phyloP scores from a whole-genome alignment of 805 yeast species.

The Lipomyces yamadae region DNA sequence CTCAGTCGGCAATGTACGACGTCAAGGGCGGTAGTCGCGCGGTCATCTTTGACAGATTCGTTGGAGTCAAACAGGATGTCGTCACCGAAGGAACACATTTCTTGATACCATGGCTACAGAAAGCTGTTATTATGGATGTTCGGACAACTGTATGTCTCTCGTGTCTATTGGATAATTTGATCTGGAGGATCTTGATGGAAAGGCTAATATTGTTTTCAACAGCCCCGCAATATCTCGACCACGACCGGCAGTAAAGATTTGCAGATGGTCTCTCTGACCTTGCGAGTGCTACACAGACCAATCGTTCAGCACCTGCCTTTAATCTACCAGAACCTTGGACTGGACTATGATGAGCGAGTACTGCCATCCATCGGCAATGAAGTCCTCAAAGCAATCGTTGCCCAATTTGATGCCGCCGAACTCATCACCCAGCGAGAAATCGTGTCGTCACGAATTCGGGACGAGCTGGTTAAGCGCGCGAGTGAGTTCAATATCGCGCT shows the following conservation, averaged over 20 bases:
- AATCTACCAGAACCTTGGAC: conserved; percentile 88
- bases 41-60: conserved; percentile 87
- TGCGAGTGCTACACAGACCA: conserved; percentile 93
- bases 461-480: conserved; percentile 82
- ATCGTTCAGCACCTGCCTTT: conserved; percentile 79
- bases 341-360: conserved; percentile 93
- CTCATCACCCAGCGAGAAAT: conserved; percentile 96
- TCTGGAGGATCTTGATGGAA: neutral
- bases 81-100: conserved; percentile 98
- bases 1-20: conserved; percentile 86
- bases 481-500: conserved; percentile 85
- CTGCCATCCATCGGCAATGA: conserved; percentile 92
- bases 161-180: neutral
- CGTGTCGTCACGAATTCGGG: conserved; percentile 85
- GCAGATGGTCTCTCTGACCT: conserved; percentile 91
- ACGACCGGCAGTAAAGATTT: conserved; percentile 97
- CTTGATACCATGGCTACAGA: conserved; percentile 93
- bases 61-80: conserved; percentile 86
- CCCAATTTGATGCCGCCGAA: conserved; percentile 95
- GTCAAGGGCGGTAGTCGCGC: conserved; percentile 97
- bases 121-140: conserved; percentile 87
- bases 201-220: neutral
- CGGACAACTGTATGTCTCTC: conserved; percentile 63
- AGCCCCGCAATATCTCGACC: conserved; percentile 87
- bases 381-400: conserved; percentile 85